phyloP scores from a whole-genome alignment of 1,284 basidiomycete genomes.

The Somion occarium region DNA sequence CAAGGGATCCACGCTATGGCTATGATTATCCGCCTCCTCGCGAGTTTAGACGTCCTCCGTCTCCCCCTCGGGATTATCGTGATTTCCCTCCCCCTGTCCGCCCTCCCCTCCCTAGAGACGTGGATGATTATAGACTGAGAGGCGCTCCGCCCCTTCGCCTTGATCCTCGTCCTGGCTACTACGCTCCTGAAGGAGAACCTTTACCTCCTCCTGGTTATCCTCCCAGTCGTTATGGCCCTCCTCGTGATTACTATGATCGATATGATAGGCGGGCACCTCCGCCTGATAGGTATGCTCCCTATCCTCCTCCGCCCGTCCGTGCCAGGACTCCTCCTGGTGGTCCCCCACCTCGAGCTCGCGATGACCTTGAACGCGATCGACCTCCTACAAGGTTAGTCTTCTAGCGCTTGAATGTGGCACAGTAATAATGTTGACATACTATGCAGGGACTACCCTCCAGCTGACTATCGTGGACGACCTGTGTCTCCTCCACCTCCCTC shows the following conservation, averaged over 20 bases:
- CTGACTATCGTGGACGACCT: conserved; percentile 52
- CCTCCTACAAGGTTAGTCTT: conserved; percentile 40
- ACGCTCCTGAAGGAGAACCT: conserved; percentile 29
- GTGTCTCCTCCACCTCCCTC: conserved; percentile 42
- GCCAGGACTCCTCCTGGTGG: conserved; percentile 44
- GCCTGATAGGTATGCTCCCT: conserved; percentile 34
- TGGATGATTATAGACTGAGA: conserved; percentile 60
- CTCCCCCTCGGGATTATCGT: conserved; percentile 62
- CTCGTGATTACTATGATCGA: conserved; percentile 53
- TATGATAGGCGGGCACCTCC: conserved; percentile 48
- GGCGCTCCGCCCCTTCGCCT: conserved; percentile 39
- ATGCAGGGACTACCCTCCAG: conserved; percentile 40
- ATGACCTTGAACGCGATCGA: conserved; percentile 42
- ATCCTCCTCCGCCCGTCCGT: conserved; percentile 31
- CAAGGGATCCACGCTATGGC: conserved; percentile 43
- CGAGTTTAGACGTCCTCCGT: conserved; percentile 53
- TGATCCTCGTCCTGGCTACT: conserved; percentile 38
- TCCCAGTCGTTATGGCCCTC: conserved; percentile 39
- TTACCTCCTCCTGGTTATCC: conserved; percentile 32
- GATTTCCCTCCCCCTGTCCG: conserved; percentile 49
- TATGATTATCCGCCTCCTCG: conserved; percentile 58
- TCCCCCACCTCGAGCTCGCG: conserved; percentile 32
- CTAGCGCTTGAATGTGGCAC: not conserved
- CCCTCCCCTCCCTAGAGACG: conserved; percentile 49
- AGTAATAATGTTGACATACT: conserved; percentile 4